Conservation (phyloP, 225 moss, liverwort and hornwort species). For the Thuidium tamariscinum region DNA sequence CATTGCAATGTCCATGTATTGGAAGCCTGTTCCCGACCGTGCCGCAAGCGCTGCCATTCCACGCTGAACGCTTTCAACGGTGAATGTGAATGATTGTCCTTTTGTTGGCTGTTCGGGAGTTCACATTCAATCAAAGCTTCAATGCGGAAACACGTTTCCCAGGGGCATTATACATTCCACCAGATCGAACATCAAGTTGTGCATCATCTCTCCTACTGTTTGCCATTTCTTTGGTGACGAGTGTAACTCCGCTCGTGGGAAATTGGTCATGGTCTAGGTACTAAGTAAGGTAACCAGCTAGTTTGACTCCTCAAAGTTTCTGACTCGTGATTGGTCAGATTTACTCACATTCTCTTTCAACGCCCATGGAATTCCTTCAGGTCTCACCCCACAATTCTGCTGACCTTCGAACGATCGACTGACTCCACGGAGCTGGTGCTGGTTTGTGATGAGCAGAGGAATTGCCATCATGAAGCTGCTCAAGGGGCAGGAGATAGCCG, state of each 20-base stretch:
- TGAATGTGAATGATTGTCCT: too few relatives aligned
- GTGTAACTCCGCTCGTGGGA: too few relatives aligned
- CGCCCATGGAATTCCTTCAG: not conserved
- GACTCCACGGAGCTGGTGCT: not conserved
- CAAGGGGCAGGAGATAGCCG: constrained; percentile 51
- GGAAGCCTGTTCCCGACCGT: not conserved
- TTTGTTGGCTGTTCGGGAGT: not conserved
- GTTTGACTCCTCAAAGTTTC: not conserved
- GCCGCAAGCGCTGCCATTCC: too few relatives aligned
- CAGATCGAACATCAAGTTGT: not conserved
- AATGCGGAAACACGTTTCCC: not conserved
- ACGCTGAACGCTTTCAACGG: too few relatives aligned
- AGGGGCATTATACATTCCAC: not conserved
- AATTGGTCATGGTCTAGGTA: too few relatives aligned
- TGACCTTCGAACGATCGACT: too few relatives aligned
- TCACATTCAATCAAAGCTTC: not conserved
- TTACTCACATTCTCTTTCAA: not conserved
- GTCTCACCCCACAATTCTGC: not conserved
- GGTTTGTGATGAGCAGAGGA: constrained; percentile 13
- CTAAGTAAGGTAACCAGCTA: too few relatives aligned
- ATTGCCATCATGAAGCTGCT: constrained; percentile 60
- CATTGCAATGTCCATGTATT: not conserved
- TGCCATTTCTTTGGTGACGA: not conserved
- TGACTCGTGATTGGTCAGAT: not conserved
- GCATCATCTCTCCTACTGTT: not conserved